Base-by-base conservation (phyloP, 495 filamentous ascomycete species). In the Penicillium atrosanguineum region DNA sequence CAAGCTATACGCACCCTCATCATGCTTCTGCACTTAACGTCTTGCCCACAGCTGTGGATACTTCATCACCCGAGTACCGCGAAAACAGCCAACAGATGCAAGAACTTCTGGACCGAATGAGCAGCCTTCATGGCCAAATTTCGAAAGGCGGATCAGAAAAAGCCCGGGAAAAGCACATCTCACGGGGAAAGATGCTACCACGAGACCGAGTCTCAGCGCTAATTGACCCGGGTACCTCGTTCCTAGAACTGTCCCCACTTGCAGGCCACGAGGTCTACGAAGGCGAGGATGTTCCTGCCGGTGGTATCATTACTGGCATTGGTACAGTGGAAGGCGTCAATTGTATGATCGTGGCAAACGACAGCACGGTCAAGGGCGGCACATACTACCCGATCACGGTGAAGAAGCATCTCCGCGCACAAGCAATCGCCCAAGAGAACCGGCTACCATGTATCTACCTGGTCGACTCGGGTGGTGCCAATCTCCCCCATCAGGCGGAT, bases 341-440 rank as follows among this genome's bases (percentile, higher is more conserved):
- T 18, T 97, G 95, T 64, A 87, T 97, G 77, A 89, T 98, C 56
- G 88, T 98, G 43, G 94, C 91, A 23, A 98, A 98, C 62, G 94
- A 98, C 66, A 93, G 88, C 77, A 98, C 94, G 14, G 94, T 96
- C 56, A 98, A 98, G 74, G 94, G 95, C n/a, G 94, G 94, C 43
- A 97, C 95, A 2, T 98, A 98, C 73, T 97, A 91, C 69, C 94
- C 94, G 0, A 92, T 98, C 47, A 98, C 94, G 2, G 91, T 98
- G 29, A 96, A 96, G 76, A 98, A 98, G 74, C 95, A 97, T 72
- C 78, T 97, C 14, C 84, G 94, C 50, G 94, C 94, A 20, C 94
- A 98, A 69, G 86, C 84, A 21, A 87, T 97, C 50, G 94, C 94
- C 2, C 82, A 89, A 55, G 88, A 97, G 69, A 98, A 97, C 64